Evolutionary conservation across 345 rosid species (phyloP).

Genomic region (Camelina neglecta): DNA sequence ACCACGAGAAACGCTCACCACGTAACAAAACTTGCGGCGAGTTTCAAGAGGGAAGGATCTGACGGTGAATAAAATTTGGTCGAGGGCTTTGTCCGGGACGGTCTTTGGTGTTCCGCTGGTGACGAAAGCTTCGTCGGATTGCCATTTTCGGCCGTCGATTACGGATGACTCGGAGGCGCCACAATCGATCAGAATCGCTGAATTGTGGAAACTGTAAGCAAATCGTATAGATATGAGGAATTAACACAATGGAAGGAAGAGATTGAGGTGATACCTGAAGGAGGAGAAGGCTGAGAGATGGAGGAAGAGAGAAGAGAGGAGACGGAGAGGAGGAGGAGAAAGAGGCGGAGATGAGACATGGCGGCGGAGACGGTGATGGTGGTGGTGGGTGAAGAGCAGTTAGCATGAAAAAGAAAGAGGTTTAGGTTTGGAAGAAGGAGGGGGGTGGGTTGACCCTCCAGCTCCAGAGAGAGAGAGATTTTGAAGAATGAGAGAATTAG

Average conservation of each 20-base stretch:
- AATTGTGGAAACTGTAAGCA: not conserved
- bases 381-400: constrained; percentile 20
- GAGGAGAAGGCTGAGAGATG: constrained; percentile 50
- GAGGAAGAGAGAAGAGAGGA: constrained; percentile 50
- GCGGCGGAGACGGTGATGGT: constrained; percentile 28
- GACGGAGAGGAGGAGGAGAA: constrained; percentile 40
- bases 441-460: constrained; percentile 54
- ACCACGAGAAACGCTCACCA: constrained; percentile 55
- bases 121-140: constrained; percentile 57
- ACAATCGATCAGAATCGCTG: constrained; percentile 76
- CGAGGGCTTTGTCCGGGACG: constrained; percentile 44
- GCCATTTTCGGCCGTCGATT: constrained; percentile 62
- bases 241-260: not conserved
- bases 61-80: constrained; percentile 60
- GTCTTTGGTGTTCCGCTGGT: constrained; percentile 56
- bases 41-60: constrained; percentile 74
- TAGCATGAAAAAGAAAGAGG: constrained; percentile 12
- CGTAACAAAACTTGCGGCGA: constrained; percentile 72
- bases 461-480: constrained; percentile 31
- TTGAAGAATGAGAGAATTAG: constrained; percentile 52
- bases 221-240: not conserved
- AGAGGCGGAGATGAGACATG: constrained; percentile 42
- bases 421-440: constrained; percentile 50
- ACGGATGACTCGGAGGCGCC: constrained; percentile 54
- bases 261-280: constrained; percentile 44